Evolutionary conservation across 176 grass and related monocot genomes (phyloP), one percentile per base, ranked within the genome.

Genomic region (Ensete ventricosum): DNA sequence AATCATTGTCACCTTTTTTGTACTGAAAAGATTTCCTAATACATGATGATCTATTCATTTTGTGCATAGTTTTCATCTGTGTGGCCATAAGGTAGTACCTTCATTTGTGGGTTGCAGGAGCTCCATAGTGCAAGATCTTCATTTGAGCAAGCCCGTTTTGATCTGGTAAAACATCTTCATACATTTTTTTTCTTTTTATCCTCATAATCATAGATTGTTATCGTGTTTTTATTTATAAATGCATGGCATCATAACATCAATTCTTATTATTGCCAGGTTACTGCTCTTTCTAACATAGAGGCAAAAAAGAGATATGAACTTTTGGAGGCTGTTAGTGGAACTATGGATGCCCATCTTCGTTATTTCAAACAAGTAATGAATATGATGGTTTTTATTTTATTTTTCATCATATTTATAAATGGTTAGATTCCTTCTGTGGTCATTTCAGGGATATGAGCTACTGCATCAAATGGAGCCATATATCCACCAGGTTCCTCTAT

Each of bases 251-350:
- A 34, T 84, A 73, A 74, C 25, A 75, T 43, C 63, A 16, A 79
- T 67, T 34, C 0, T 71, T 70, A 51, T 50, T 70, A 51, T 50
- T 82, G 72, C 53, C 52, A 98, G 94, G 90, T 98, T 25, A 93
- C 94, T 2, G 68, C 94, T 70, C 83, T 93, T 89, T 98, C 94
- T 83, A 98, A 98, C 84, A 88, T 93, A 0, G 94, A 98, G 80
- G 90, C 90, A 64, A 98, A 98, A 77, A 98, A 98, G 83, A 87
- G 94, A 83, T 97, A 93, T 76, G 94, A 98, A 84, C 93, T 98
- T 91, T 83, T 98, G 79, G 94, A 98, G 85, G 84, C 94, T 80
- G 94, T 98, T 82, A 98, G 94, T 82, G 94, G 94, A 73, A 98
- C 88, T 51, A 98, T 98, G 94, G 94, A 98, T 88, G 88, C 94